Evolutionary conservation across 805 yeast species (phyloP).

Genomic region (Saccharomycopsis synnaedendra): DNA sequence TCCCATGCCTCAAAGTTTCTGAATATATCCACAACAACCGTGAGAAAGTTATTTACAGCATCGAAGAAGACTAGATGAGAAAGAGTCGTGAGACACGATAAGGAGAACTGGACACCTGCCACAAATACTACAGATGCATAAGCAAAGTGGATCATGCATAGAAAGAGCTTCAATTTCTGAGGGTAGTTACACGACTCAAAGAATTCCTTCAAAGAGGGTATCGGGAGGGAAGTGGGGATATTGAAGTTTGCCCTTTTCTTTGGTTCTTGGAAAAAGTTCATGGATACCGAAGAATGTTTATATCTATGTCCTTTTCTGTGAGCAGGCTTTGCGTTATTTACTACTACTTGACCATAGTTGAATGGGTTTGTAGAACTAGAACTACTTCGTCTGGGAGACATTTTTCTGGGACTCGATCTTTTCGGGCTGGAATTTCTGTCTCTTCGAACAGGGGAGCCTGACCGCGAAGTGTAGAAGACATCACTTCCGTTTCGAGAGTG

Average conservation of each 20-base stretch:
- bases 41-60: slow-evolving; percentile 60
- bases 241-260: slow-evolving; percentile 64
- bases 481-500: neutral
- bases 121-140: slow-evolving; percentile 46
- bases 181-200: slow-evolving; percentile 41
- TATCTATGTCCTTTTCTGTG: slow-evolving; percentile 91
- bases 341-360: slow-evolving; percentile 8
- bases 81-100: slow-evolving; percentile 58
- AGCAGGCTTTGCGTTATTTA: slow-evolving; percentile 32
- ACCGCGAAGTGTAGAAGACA: slow-evolving; percentile 2
- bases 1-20: slow-evolving; percentile 93
- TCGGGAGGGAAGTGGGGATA: slow-evolving; percentile 51
- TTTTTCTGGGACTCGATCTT: slow-evolving; percentile 1
- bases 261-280: slow-evolving; percentile 93
- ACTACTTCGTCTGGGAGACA: slow-evolving; percentile 6
- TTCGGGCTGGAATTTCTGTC: slow-evolving; percentile 2
- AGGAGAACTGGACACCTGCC: slow-evolving; percentile 44
- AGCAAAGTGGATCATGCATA: slow-evolving; percentile 48
- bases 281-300: slow-evolving; percentile 91
- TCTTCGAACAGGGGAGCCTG: slow-evolving; percentile 14
- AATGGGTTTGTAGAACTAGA: slow-evolving; percentile 9
- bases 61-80: slow-evolving; percentile 87
- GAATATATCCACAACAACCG: slow-evolving; percentile 66
- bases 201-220: slow-evolving; percentile 45
- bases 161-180: slow-evolving; percentile 46